Evolutionary conservation across 495 filamentous ascomycete species (phyloP).

Genomic region (Barbatosphaeria neglecta): DNA sequence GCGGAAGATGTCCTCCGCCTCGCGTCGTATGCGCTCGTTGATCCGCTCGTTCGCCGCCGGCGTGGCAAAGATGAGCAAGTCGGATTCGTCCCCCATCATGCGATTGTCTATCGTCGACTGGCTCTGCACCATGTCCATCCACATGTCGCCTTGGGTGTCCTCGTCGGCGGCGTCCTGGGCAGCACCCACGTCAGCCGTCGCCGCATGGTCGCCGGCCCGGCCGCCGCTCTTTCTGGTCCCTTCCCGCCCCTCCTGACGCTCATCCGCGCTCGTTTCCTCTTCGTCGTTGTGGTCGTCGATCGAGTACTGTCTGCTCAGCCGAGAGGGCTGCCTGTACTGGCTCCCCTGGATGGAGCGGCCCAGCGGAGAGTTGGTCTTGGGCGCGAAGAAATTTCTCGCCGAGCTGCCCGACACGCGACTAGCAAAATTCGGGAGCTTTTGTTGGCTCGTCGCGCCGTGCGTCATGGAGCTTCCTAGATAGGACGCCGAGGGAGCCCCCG

Average conservation of each 20-base stretch:
- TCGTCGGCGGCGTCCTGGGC: slow-evolving; percentile 15
- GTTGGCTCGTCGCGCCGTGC: slow-evolving; percentile 27
- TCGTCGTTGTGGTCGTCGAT: slow-evolving; percentile 21
- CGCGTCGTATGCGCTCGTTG: slow-evolving; percentile 28
- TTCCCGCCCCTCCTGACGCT: slow-evolving; percentile 23
- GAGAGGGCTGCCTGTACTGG: slow-evolving; percentile 23
- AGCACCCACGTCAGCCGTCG: slow-evolving; percentile 9
- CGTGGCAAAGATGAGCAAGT: slow-evolving; percentile 34
- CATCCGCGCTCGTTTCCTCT: slow-evolving; percentile 17
- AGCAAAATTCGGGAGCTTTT: slow-evolving; percentile 33
- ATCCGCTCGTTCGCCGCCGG: slow-evolving; percentile 34
- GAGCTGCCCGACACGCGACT: slow-evolving; percentile 25
- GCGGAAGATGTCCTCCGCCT: slow-evolving; percentile 32
- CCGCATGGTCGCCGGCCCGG: slow-evolving; percentile 19
- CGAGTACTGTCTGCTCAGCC: slow-evolving; percentile 23
- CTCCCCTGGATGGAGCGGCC: slow-evolving; percentile 29
- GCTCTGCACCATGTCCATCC: slow-evolving; percentile 14
- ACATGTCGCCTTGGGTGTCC: slow-evolving; percentile 17
- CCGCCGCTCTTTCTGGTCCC: no score
- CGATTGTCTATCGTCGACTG: background rate
- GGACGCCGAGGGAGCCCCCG: slow-evolving; percentile 52
- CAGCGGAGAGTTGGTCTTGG: slow-evolving; percentile 25
- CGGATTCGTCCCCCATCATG: slow-evolving; percentile 22
- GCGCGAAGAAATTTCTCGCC: slow-evolving; percentile 21
- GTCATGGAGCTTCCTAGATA: slow-evolving; percentile 56